Evolutionary conservation across 2,329 filamentous ascomycete species (phyloP).

Genomic region (Xylariaceae sp.): DNA sequence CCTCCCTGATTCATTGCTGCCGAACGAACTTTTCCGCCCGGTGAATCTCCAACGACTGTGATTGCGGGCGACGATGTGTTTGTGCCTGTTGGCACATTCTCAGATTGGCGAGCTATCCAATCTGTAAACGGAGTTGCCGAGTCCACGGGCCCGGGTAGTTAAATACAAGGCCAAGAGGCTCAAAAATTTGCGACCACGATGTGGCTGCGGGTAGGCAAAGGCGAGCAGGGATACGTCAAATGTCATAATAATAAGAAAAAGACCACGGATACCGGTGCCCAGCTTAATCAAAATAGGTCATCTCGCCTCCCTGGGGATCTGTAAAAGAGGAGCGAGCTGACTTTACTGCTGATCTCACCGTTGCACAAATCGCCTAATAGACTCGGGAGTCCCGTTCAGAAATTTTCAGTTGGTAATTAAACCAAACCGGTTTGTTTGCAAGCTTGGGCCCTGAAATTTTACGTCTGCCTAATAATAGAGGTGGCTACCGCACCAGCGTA

Average conservation of each 20-base stretch:
- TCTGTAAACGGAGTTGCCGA: constrained; percentile 32
- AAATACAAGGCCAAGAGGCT: constrained; percentile 22
- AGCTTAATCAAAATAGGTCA: constrained; percentile 21
- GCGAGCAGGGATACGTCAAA: constrained; percentile 21
- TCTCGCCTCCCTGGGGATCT: constrained; percentile 20
- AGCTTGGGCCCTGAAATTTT: constrained; percentile 27
- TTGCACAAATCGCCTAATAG: constrained; percentile 32
- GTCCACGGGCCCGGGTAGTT: constrained; percentile 27
- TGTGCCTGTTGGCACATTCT: constrained; percentile 20
- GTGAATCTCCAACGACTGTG: constrained; percentile 11
- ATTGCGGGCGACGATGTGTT: constrained; percentile 15
- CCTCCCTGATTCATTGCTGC: constrained; percentile 27
- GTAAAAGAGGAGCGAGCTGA: constrained; percentile 23
- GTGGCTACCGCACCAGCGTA: constrained; percentile 16
- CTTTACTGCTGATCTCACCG: constrained; percentile 38
- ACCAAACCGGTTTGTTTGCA: constrained; percentile 27
- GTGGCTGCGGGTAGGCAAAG: constrained; percentile 27
- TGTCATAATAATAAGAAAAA: constrained; percentile 22
- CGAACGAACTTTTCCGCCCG: constrained; percentile 11
- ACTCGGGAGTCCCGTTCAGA: constrained; percentile 25
- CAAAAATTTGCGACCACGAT: constrained; percentile 24
- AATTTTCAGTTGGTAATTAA: constrained; percentile 18
- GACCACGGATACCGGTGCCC: constrained; percentile 15
- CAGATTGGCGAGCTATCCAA: constrained; percentile 26
- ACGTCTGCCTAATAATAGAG: constrained; percentile 31